Base-by-base conservation (phyloP, 306 rosid species). In the Vigna unguiculata region DNA sequence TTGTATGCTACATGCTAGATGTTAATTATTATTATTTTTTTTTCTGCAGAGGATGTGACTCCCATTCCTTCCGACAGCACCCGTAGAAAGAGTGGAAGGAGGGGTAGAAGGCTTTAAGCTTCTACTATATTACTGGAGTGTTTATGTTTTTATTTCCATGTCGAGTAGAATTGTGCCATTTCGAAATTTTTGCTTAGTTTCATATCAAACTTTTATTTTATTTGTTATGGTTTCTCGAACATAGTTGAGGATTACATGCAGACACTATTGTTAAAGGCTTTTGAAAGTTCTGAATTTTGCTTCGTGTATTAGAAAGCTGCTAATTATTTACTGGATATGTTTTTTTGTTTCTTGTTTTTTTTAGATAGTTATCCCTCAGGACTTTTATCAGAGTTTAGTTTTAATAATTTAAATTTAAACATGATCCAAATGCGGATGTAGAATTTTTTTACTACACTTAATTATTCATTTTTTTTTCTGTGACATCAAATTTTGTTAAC, bases 1-100 rank as follows among this genome's bases (percentile, higher is more conserved):
- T 28, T 28, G 7, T 1, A 1, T 30, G 17, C 1, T 3, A 59
- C 0, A 1, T 30, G 17, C 1, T 3, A 59, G 14, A 16, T 60
- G 7, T 1, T 60, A 28, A 30, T 15, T 28, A 32, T 4, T 28
- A 30, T 14, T 14, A 59, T 74, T 24, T 10, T 24, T 15, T 14
- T 17, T 24, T 34, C 3, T 32, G 1, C 67, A 93, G 96, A 93
- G 98, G 98, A 93, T 69, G 98, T 90, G 25, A 93, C 98, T 48
- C 98, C 98, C 6, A 93, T 93, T 81, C 98, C 98, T 2, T 89
- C 96, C 0, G 96, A 93, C 10, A 90, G 96, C 91, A 93, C 98
- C 12, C 96, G 98, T 38, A 87, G 98, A 86, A 93, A 90, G 91
- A 92, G 98, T 77, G 98, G 98, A 16, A 86, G 98, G 76, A 87